Evolutionary conservation across 495 filamentous ascomycete species (phyloP).

Genomic region (Lasiosphaeria miniovina): DNA sequence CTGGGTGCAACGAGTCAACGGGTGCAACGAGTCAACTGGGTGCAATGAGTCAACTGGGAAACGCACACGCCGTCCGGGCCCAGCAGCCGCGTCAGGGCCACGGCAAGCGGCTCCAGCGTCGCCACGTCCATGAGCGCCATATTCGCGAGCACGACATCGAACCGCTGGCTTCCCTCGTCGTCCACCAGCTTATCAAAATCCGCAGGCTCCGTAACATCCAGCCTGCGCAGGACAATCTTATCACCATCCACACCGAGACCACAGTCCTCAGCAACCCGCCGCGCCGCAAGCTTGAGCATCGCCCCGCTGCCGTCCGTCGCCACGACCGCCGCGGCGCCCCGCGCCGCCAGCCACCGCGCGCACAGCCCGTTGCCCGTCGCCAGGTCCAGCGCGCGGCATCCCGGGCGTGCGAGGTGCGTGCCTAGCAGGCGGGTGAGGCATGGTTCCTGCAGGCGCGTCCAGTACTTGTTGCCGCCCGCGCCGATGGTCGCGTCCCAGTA

Average conservation of each 20-base stretch:
- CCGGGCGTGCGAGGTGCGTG: slow-evolving; percentile 12
- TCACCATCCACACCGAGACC: neutral
- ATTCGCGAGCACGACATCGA: slow-evolving; percentile 38
- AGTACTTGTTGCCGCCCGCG: slow-evolving; percentile 39
- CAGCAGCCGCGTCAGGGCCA: slow-evolving; percentile 32
- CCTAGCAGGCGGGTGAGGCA: slow-evolving; percentile 32
- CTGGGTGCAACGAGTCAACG: too few species aligned
- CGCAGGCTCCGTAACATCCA: slow-evolving; percentile 35
- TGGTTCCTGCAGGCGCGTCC: slow-evolving; percentile 34
- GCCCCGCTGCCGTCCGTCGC: slow-evolving; percentile 36
- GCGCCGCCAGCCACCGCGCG: slow-evolving; percentile 33
- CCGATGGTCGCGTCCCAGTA: slow-evolving; percentile 40
- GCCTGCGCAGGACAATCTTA: slow-evolving; percentile 21
- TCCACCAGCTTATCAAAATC: slow-evolving; percentile 27
- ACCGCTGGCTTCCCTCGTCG: slow-evolving; percentile 18
- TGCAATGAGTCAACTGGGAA: too few species aligned
- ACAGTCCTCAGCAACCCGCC: slow-evolving; percentile 5
- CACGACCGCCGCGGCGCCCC: slow-evolving; percentile 29
- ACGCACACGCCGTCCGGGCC: slow-evolving; percentile 38
- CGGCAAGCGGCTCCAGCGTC: slow-evolving; percentile 33
- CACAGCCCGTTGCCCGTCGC: slow-evolving; percentile 44
- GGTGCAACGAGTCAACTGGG: too few species aligned
- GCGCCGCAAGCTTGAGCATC: slow-evolving; percentile 32
- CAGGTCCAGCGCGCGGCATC: slow-evolving; percentile 35
- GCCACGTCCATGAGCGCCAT: slow-evolving; percentile 48